phyloP scores from a whole-genome alignment of 352 stramenopile species.

The Aphanomyces cochlioides region DNA sequence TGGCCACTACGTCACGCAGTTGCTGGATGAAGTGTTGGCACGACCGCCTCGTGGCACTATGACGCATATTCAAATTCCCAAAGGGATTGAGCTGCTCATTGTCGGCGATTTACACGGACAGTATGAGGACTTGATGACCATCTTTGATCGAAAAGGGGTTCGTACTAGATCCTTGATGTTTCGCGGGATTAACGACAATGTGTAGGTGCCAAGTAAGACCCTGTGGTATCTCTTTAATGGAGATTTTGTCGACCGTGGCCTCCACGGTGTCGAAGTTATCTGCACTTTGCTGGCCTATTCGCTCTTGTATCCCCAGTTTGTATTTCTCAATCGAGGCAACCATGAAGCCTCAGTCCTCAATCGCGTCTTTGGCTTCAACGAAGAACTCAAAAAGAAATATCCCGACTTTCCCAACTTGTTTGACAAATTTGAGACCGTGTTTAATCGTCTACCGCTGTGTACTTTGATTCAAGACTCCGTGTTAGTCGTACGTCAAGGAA shows the following conservation, averaged over 20 bases:
- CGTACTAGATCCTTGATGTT: not conserved
- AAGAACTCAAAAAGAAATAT: slow-evolving; percentile 80
- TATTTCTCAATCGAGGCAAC: slow-evolving; percentile 95
- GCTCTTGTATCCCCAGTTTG: slow-evolving; percentile 78
- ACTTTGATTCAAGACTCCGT: slow-evolving; percentile 86
- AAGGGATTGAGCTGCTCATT: slow-evolving; percentile 85
- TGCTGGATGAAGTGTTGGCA: slow-evolving; percentile 64
- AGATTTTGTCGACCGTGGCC: slow-evolving; percentile 94
- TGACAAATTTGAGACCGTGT: slow-evolving; percentile 81
- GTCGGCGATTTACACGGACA: slow-evolving; percentile 92
- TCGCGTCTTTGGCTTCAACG: slow-evolving; percentile 85
- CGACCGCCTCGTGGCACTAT: slow-evolving; percentile 40
- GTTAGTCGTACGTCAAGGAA: slow-evolving; percentile 60
- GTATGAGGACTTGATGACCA: slow-evolving; percentile 90
- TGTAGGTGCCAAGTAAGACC: slow-evolving; percentile 62
- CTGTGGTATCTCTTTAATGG: slow-evolving; percentile 96
- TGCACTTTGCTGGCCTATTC: slow-evolving; percentile 88
- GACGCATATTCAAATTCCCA: slow-evolving; percentile 70
- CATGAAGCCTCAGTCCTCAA: slow-evolving; percentile 94
- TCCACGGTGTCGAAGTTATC: slow-evolving; percentile 90
- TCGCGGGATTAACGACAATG: not conserved
- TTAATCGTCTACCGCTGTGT: slow-evolving; percentile 85
- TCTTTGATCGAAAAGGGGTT: slow-evolving; percentile 87
- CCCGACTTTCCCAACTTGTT: slow-evolving; percentile 73
- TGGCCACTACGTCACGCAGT: slow-evolving; percentile 67